Base-by-base conservation (phyloP, 169 alveolate species). In the Plasmodium reichenowi region DNA sequence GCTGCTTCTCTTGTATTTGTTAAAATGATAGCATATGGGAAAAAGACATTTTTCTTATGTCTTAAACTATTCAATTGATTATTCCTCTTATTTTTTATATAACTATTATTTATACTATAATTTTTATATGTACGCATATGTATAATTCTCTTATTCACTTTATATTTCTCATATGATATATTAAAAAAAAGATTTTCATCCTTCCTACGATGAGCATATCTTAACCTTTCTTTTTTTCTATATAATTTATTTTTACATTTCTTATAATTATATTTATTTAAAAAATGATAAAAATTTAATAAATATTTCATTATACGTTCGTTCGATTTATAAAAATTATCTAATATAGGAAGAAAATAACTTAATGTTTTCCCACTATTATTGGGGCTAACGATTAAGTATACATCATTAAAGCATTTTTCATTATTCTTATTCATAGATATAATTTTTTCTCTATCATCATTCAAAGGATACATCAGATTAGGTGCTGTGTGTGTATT, bases 1-100 rank as follows among this genome's bases (percentile, higher is more conserved):
- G 92, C 92, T 59, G 92, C 86, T 70, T 85, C 92, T 52, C 92
- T 85, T 20, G 92, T 85, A 64, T 85, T 85, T 71, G 92, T 85
- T 54, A 85, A 29, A 15, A 85, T 85, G 22, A 85, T 63, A 26
- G 92, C 92, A 85, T 71, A 85, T 8, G 92, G 92, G 22, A 85
- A 70, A 64, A 45, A 85, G 0, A 85, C 7, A 56, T 85, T 85
- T 62, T 85, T 85, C 24, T 85, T 85, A 66, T 85, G 92, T 66
- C 38, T 85, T 74, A 85, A 85, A 20, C 92, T 58, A 52, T 85
- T 85, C 15, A 85, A 74, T 72, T 58, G 38, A n/a, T 85, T 85
- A 60, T 85, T 85, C 62, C 50, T 85, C 45, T 71, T 85, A 72
- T 71, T 85, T 59, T 59, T 85, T 45, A 85, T 63, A 32, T 71